These are phyloP conservation scores for Murraya paniculata DNA, from an alignment of 345 rosid species.

Conservation along the genomic window DNA sequence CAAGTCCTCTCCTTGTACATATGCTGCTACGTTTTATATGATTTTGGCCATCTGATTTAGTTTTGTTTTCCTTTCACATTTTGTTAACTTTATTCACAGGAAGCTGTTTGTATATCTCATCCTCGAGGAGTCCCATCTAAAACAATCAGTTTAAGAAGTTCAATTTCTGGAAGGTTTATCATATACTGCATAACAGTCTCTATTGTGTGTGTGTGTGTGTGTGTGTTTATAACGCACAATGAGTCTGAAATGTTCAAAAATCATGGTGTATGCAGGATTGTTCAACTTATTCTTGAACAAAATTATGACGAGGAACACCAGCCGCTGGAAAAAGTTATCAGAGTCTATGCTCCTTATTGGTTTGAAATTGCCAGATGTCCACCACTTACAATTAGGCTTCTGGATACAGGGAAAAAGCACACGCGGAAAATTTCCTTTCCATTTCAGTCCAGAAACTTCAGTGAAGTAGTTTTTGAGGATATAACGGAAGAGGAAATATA, in stretches of 20 bases:
- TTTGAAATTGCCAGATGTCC: conserved; percentile 85
- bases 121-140: conserved; percentile 74
- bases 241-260: conserved; percentile 25
- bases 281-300: conserved; percentile 81
- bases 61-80: conserved; percentile 8
- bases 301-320: conserved; percentile 62
- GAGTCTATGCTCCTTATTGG: conserved; percentile 93
- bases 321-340: conserved; percentile 52
- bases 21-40: background rate
- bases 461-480: conserved; percentile 45
- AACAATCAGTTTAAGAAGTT: conserved; percentile 76
- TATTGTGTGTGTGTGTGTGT: too few species aligned
- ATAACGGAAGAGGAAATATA: conserved; percentile 76
- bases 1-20: conserved; percentile 4
- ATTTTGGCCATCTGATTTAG: conserved; percentile 3
- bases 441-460: conserved; percentile 46
- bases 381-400: conserved; percentile 61
- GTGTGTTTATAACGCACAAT: too few species aligned
- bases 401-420: conserved; percentile 54
- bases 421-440: conserved; percentile 48
- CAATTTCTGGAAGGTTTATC: conserved; percentile 79
- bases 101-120: conserved; percentile 82
- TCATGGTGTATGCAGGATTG: conserved; percentile 56
- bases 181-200: conserved; percentile 14
- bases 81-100: conserved; percentile 44